Base-by-base conservation (phyloP, 2,329 filamentous ascomycete species). In the Cladosporium sp. region DNA sequence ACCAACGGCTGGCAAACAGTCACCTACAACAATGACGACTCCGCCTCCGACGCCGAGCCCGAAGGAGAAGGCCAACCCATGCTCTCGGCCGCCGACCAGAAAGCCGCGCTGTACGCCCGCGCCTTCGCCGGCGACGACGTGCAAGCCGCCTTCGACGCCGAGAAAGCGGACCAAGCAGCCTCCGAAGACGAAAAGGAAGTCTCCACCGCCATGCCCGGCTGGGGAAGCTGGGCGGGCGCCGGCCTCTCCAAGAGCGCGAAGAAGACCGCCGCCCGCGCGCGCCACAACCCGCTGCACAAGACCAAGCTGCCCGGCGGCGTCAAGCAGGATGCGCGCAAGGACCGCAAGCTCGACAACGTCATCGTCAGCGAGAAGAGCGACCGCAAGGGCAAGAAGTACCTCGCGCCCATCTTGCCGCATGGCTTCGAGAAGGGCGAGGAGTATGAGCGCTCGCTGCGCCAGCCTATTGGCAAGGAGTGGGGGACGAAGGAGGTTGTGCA, bases 401-500 rank as follows among this genome's bases (percentile, higher is more conserved):
- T 96, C 62, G 91, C 93, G 15, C 83, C 84, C 7, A 81, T 83
- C 61, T 75, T 99, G 44, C 93, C 93, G 43, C 88, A 95, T 70
- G 85, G 84, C n/a, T 97, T 90, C 69, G 92, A 96, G 76, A 89
- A 80, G 22, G 80, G 79, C 59, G 80, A 87, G 64, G 90, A 96
- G 75, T 97, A 97, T 71, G 93, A 99, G 76, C 78, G 92, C 44
- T 88, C 86, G 57, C 74, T 97, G 52, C 79, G 92, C 38, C 72
- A 96, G 58, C 93, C 93, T 1, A 82, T 97, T 54, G 93, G 93
- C 1, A 89, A 87, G 13, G 92, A 99, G 70, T 99, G 92, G 91
- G 84, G 85, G 60, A 97, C 92, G n/a, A 96, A 96, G 80, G 84
- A 89, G 74, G 89, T 87, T 12, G 93, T 93, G 79, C 91, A 97